phyloP scores from a whole-genome alignment of 2,329 filamentous ascomycete genomes.

The Akanthomyces lecanii region DNA sequence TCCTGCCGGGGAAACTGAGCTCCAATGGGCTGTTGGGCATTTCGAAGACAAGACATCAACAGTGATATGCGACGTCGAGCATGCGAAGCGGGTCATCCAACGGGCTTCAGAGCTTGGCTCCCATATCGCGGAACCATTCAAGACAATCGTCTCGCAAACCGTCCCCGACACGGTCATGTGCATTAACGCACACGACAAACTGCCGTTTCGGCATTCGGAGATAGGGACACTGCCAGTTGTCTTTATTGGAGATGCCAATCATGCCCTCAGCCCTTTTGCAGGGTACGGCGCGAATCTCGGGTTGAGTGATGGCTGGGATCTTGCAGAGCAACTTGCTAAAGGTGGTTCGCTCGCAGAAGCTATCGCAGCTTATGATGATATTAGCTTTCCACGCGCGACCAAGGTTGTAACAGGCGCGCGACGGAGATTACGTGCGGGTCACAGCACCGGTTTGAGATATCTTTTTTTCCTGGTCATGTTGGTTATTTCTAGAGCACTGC shows the following conservation, averaged over 20 bases:
- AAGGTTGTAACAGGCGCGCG: conserved; percentile 24
- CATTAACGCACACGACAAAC: conserved; percentile 42
- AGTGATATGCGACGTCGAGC: conserved; percentile 19
- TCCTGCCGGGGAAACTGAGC: conserved; percentile 36
- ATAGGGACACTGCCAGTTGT: conserved; percentile 29
- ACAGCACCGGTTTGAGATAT: conserved; percentile 25
- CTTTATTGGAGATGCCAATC: conserved; percentile 48
- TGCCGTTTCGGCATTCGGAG: conserved; percentile 36
- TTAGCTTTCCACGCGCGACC: conserved; percentile 32
- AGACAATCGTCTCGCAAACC: conserved; percentile 35
- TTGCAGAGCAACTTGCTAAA: conserved; percentile 37
- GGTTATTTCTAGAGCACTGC: conserved; percentile 21
- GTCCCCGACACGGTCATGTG: conserved; percentile 34
- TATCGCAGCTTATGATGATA: conserved; percentile 32
- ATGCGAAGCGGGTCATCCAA: conserved; percentile 29
- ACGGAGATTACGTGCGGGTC: conserved; percentile 23
- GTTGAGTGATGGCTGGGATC: conserved; percentile 42
- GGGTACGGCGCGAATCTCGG: conserved; percentile 47
- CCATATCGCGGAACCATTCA: conserved; percentile 36
- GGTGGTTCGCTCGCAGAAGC: conserved; percentile 25
- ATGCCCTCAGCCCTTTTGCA: conserved; percentile 46
- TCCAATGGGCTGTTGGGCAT: conserved; percentile 42
- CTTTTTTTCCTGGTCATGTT: conserved; percentile 23
- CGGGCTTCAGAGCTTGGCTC: conserved; percentile 31
- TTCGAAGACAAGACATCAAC: conserved; percentile 22